Evolutionary conservation across 768 basidiomycete species (phyloP), one percentile per base, ranked within the genome.

Genomic region (Amanita phalloides): DNA sequence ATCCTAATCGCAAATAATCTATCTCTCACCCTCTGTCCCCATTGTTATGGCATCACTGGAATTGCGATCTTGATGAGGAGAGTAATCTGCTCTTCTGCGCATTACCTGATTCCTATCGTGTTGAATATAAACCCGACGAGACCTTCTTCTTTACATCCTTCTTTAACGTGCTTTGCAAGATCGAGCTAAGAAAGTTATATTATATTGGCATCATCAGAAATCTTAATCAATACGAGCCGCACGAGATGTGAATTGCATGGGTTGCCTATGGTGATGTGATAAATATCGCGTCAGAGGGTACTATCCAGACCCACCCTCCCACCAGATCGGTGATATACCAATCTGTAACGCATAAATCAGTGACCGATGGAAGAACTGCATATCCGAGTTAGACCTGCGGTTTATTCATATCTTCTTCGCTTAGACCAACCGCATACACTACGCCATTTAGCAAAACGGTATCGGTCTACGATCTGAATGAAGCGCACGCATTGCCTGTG

Each of bases 301-400:
- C 41, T 44, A 36, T 14, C 2, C 38, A 32, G 17, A 61, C 64
- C n/a, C 38, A 84, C 89, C 89, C 76, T 92, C 90, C 88, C 89
- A 93, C 90, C 90, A 93, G 48, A 91, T 76, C 3, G 87, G 83
- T 28, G 86, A 86, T 60, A 93, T 90, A 43, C 90, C 90, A 60
- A 93, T 84, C 85, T 90, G 61, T 45, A 20, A 56, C 21, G 42
- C 26, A 42, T 33, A 52, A 58, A 26, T 56, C 53, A 49, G 20
- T 54, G 53, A 32, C 25, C 11, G 14, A 45, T 37, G 25, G 42
- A 47, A 53, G 17, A 6, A 35, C 44, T 3, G 44, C 28, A 48
- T 48, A 23, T 45, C 17, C 17, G 17, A 17, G 17, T 17, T 35
- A 48, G 61, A 85, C 86, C 75, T 92, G 90, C 49, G 90, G 81